Percentiles rank a stretch among this genome's conserved stretches.
phyloP scores from a whole-genome alignment of 1,284 basidiomycete genomes.

The Coriolopsis trogii region DNA sequence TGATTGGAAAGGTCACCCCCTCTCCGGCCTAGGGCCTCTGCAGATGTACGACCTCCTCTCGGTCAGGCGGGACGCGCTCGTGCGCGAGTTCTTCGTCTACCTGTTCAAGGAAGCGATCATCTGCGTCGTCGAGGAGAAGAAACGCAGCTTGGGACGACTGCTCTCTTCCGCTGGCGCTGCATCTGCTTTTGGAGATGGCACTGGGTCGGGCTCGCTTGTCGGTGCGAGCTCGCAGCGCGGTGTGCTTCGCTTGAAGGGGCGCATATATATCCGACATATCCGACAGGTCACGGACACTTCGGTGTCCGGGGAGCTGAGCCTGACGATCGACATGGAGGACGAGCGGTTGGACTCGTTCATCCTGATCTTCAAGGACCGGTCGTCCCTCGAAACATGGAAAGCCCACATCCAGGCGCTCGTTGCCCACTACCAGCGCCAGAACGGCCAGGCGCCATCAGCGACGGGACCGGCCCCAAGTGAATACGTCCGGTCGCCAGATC shows the following conservation, averaged over 20 bases:
- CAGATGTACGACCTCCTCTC: constrained; percentile 91
- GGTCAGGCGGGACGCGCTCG: constrained; percentile 84
- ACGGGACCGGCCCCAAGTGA: constrained; percentile 31
- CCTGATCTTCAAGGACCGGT: constrained; percentile 89
- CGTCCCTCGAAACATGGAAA: constrained; percentile 88
- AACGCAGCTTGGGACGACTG: constrained; percentile 74
- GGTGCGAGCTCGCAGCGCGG: constrained; percentile 58
- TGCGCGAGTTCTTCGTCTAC: constrained; percentile 93
- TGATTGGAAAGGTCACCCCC: constrained; percentile 93
- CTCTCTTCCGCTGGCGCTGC: constrained; percentile 54
- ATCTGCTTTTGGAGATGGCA: constrained; percentile 43
- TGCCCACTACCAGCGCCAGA: constrained; percentile 60
- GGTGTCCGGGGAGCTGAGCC: constrained; percentile 78
- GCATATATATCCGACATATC: constrained; percentile 95
- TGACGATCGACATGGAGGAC: constrained; percentile 96
- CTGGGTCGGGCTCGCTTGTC: constrained; percentile 45
- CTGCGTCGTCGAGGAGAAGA: constrained; percentile 94
- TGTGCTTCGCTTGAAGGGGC: constrained; percentile 87
- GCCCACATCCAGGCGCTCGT: constrained; percentile 78
- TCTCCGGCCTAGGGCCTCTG: constrained; percentile 84
- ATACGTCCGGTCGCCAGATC: constrained; percentile 23
- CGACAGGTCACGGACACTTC: constrained; percentile 82
- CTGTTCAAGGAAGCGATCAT: constrained; percentile 96
- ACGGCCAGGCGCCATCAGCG: constrained; percentile 34
- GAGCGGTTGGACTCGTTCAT: constrained; percentile 92